Percentiles rank a stretch among this genome's conserved stretches.
Conservation (phyloP, 257 asterid genomes). For the Euphrasia confusa region DNA sequence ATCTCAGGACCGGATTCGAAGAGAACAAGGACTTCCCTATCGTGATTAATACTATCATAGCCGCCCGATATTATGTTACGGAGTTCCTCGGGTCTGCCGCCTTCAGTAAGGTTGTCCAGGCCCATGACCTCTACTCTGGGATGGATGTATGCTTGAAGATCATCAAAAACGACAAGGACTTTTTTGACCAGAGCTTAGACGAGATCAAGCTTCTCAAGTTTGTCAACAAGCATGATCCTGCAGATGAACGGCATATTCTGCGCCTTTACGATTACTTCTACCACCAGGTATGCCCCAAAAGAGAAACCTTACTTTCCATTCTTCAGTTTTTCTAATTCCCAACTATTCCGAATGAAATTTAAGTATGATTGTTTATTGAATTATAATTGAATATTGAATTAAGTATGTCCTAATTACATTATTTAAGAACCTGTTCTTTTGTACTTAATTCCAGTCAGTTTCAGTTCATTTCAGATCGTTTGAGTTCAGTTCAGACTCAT, state of each 20-base stretch:
- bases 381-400: no score
- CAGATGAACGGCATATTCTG: constrained; percentile 68
- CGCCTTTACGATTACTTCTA: constrained; percentile 95
- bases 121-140: constrained; percentile 73
- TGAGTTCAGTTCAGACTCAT: no score
- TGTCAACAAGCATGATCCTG: constrained; percentile 90
- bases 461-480: no score
- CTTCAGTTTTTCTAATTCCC: background rate
- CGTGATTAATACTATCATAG: constrained; percentile 64
- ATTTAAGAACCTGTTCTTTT: no score
- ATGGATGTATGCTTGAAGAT: constrained; percentile 91
- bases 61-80: constrained; percentile 69
- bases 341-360: background rate
- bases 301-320: background rate
- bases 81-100: constrained; percentile 95
- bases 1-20: constrained; percentile 96
- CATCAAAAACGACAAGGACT: constrained; percentile 92
- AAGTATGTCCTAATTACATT: background rate
- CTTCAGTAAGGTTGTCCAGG: constrained; percentile 93
- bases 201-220: constrained; percentile 91
- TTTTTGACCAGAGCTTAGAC: constrained; percentile 93
- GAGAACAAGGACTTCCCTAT: constrained; percentile 86
- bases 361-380: no score
- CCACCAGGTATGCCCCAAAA: constrained; percentile 56
- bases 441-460: no score